Evolutionary conservation across 148 eudicot species (phyloP).

Genomic region (Agrostemma githago): DNA sequence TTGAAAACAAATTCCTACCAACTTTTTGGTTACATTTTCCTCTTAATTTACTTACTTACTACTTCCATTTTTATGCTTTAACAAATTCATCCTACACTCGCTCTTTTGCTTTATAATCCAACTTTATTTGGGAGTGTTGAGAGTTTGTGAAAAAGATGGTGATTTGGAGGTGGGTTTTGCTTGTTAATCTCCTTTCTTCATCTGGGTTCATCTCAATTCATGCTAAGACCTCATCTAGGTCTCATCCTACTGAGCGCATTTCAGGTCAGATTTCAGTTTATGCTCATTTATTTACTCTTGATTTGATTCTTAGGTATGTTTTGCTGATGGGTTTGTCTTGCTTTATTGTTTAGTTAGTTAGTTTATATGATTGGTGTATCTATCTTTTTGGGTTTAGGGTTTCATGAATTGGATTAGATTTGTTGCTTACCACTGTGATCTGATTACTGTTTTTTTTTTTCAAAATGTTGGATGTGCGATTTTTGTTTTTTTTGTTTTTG

Average conservation of each 20-base stretch:
- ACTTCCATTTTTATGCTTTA: neutral
- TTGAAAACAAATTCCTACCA: constrained; percentile 11
- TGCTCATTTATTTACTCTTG: neutral
- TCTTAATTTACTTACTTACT: neutral
- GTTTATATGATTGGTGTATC: neutral
- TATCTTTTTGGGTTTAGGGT: constrained; percentile 18
- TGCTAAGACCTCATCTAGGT: constrained; percentile 20
- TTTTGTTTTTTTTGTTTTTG: neutral
- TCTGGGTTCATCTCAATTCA: constrained; percentile 1
- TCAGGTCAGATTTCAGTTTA: constrained; percentile 28
- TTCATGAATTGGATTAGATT: constrained; percentile 13
- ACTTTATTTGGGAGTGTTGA: neutral
- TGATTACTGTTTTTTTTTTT: neutral
- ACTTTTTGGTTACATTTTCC: neutral
- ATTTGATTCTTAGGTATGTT: neutral
- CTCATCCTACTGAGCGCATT: constrained; percentile 40
- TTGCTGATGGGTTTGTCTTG: neutral
- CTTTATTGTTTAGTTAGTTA: neutral
- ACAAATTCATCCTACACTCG: neutral
- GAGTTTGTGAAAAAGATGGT: constrained; percentile 10
- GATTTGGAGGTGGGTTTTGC: constrained; percentile 25
- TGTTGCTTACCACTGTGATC: neutral
- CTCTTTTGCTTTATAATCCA: constrained; percentile 1
- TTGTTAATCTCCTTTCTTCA: constrained; percentile 15
- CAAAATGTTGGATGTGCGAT: neutral